phyloP scores from a whole-genome alignment of 2,329 filamentous ascomycete species.

The Esteya vermicola region DNA sequence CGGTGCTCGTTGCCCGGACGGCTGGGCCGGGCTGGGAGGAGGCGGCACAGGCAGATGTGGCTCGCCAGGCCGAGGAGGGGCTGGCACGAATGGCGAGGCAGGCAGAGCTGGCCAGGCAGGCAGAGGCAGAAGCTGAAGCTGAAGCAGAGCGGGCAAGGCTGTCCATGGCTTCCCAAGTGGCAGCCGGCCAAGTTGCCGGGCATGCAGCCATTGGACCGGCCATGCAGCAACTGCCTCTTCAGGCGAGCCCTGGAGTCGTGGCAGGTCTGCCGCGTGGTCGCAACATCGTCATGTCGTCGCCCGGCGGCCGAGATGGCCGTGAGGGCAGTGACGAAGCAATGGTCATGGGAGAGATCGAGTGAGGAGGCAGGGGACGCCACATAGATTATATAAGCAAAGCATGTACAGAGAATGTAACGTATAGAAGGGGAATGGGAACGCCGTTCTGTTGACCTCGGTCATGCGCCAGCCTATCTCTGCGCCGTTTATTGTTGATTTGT shows the following conservation, averaged over 20 bases:
- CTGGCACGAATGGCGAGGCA: background rate
- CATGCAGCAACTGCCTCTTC: background rate
- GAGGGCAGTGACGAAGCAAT: background rate
- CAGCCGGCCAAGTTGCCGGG: background rate
- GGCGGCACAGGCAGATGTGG: conserved; percentile 1
- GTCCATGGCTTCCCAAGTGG: background rate
- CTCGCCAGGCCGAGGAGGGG: background rate
- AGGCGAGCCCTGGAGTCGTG: no score
- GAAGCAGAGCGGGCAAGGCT: background rate
- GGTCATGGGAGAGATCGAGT: background rate
- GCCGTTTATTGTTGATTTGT: no score
- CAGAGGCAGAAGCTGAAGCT: background rate
- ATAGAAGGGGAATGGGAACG: no score
- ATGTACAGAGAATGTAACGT: no score
- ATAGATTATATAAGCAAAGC: no score
- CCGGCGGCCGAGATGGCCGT: background rate
- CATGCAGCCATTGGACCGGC: no score
- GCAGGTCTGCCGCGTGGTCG: background rate
- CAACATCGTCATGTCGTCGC: background rate
- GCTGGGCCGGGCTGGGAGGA: conserved; percentile 20
- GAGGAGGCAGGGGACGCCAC: background rate
- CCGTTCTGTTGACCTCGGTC: no score
- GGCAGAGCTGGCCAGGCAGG: background rate
- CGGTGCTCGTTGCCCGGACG: conserved; percentile 41
- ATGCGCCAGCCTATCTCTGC: no score